Conservation (phyloP, 495 filamentous ascomycete species). For the Penicillium verhagenii region DNA sequence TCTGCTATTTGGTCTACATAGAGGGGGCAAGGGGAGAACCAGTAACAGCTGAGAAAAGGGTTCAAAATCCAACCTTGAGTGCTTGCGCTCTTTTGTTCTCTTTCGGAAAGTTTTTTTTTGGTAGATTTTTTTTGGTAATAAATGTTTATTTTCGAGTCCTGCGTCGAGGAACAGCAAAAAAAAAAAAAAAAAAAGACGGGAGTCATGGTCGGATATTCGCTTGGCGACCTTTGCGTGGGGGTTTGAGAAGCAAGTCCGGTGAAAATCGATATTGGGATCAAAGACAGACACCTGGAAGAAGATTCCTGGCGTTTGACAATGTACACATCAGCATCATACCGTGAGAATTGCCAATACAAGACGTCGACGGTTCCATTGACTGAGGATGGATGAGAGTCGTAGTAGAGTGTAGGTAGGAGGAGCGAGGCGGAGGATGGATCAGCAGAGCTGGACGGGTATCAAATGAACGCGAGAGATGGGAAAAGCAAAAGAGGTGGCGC, state of each 20-base stretch:
- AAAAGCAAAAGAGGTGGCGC: slow-evolving; percentile 25
- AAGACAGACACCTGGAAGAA: slow-evolving; percentile 12
- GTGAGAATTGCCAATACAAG: neutral
- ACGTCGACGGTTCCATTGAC: neutral
- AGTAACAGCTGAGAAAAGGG: slow-evolving; percentile 29
- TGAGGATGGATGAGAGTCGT: neutral
- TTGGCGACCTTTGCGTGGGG: neutral
- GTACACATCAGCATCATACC: slow-evolving; percentile 22
- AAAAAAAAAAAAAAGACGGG: slow-evolving; percentile 1
- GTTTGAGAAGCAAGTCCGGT: slow-evolving; percentile 4
- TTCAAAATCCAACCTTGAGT: slow-evolving; percentile 35
- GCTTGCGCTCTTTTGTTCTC: slow-evolving; percentile 36
- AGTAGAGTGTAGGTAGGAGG: neutral
- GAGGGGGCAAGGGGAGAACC: slow-evolving; percentile 36
- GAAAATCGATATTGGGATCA: neutral
- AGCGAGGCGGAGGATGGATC: slow-evolving; percentile 26
- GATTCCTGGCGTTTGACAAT: slow-evolving; percentile 22
- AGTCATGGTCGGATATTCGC: neutral
- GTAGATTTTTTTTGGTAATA: slow-evolving; percentile 15
- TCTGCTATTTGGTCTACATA: slow-evolving; percentile 41
- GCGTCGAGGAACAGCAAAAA: slow-evolving; percentile 2
- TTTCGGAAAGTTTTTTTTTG: slow-evolving; percentile 25
- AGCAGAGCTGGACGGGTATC: slow-evolving; percentile 44
- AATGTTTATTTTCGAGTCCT: slow-evolving; percentile 11
- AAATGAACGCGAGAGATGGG: slow-evolving; percentile 40